Base-by-base conservation (phyloP, 1,284 basidiomycete species). In the Boletus nobilissimus region DNA sequence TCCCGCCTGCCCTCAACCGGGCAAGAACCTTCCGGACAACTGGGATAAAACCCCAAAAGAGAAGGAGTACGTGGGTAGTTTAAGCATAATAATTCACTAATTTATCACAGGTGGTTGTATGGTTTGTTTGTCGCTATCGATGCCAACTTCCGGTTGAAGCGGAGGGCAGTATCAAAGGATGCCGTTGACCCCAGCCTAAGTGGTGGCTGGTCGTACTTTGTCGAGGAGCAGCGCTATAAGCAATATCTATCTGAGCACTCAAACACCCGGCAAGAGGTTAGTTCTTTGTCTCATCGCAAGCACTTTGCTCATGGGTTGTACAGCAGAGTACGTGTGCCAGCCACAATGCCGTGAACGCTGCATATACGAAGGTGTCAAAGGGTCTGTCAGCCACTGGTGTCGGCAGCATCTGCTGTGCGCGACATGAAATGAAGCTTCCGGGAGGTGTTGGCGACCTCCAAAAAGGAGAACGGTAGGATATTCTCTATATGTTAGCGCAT, bases 61-160 rank as follows among this genome's bases (percentile, higher is more conserved):
- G 18, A 32, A 66, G 7, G n/a, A 43, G 64, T 66, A 65, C 26
- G 63, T 40, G 8, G 5, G 13, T 19, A n/a, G 9, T n/a, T 40
- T 3, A 22, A 11, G 1, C 22, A 18, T 22, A 48, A 13, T 29
- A 10, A 9, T 24, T 29, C 24, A 19, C 46, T 22, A 19, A 48
- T 22, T n/a, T n/a, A 19, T 16, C 24, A 48, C 22, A 68, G 66
- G 5, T 74, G 73, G 73, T 14, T 68, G 9, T 60, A 67, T 34
- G 29, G n/a, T 0, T 51, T 76, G 7, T 76, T 72, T 16, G 11
- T 70, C 9, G 69, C 69, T 16, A 70, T 70, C 19, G 39, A 70
- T 43, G 69, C 69, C 18, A 40, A 83, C 73, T 87, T 87, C 72
- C 76, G 83, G 0, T 75, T 87, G 22, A 86, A 85, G 68, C 78